phyloP scores from a whole-genome alignment of 176 grass and related monocot genomes.

The Cenchrus fungigraminus region DNA sequence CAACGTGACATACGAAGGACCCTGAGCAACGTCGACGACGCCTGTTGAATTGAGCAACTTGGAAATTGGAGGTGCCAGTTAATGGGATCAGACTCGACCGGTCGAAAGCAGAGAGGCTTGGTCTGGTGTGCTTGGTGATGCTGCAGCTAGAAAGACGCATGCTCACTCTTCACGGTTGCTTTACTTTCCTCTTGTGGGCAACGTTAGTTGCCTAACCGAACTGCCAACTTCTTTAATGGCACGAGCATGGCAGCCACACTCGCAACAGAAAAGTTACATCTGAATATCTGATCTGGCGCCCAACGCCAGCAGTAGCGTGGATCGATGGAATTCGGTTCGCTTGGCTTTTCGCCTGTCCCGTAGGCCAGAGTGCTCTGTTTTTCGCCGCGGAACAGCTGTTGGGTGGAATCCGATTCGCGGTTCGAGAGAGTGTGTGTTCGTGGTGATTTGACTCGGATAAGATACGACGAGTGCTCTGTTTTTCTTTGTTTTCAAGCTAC shows the following conservation, averaged over 20 bases:
- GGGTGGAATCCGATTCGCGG: neutral
- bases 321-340: neutral
- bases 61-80: neutral
- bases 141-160: neutral
- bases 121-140: neutral
- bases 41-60: neutral
- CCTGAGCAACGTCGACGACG: neutral
- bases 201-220: slow-evolving; percentile 3
- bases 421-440: neutral
- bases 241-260: neutral
- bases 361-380: neutral
- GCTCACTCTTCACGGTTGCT: neutral
- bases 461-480: too few species aligned
- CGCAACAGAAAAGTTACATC: slow-evolving; percentile 9
- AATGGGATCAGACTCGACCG: neutral
- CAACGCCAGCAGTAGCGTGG: neutral
- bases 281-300: neutral
- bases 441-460: neutral
- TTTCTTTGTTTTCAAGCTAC: too few species aligned
- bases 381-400: neutral
- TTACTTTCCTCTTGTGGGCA: slow-evolving; percentile 10
- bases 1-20: neutral
- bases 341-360: neutral
- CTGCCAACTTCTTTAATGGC: neutral
- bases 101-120: neutral